Percentiles rank a stretch among this genome's conserved stretches.
These are phyloP conservation scores for Auricularia auricula-judae DNA, from an alignment of 768 basidiomycete species.

Conservation along the genomic window DNA sequence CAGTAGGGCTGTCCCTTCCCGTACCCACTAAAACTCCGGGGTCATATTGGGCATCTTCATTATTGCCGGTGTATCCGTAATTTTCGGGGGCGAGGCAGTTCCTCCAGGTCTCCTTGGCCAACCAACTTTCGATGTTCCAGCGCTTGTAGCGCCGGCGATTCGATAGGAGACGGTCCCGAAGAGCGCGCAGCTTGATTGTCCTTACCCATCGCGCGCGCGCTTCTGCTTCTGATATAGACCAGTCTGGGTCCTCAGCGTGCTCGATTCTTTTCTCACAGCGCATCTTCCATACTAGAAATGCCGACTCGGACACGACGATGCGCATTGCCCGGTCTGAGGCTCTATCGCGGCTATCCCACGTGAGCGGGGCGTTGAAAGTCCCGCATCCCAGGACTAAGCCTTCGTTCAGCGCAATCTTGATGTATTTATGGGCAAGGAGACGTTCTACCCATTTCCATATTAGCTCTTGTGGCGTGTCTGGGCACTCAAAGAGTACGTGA, in stretches of 20 bases:
- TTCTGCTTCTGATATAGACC: neutral
- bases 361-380: no score
- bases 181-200: no score
- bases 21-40: no score
- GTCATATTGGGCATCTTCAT: no score
- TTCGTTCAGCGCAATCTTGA: neutral
- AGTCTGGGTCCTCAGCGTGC: neutral
- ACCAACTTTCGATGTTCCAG: no score
- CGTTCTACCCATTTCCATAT: conserved; percentile 7
- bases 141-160: no score
- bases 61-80: no score
- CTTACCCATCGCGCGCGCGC: neutral
- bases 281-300: neutral
- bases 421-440: neutral
- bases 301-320: neutral
- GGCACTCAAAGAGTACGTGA: conserved; percentile 15
- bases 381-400: no score
- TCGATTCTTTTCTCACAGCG: neutral
- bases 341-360: neutral
- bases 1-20: no score
- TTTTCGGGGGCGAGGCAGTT: no score
- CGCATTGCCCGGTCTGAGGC: neutral
- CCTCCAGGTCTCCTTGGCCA: no score
- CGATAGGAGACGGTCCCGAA: no score
- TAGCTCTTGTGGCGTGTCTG: conserved; percentile 8